These are phyloP conservation scores for Fusarium sp. DNA, from an alignment of 2,329 filamentous ascomycete species.

Conservation along the genomic window DNA sequence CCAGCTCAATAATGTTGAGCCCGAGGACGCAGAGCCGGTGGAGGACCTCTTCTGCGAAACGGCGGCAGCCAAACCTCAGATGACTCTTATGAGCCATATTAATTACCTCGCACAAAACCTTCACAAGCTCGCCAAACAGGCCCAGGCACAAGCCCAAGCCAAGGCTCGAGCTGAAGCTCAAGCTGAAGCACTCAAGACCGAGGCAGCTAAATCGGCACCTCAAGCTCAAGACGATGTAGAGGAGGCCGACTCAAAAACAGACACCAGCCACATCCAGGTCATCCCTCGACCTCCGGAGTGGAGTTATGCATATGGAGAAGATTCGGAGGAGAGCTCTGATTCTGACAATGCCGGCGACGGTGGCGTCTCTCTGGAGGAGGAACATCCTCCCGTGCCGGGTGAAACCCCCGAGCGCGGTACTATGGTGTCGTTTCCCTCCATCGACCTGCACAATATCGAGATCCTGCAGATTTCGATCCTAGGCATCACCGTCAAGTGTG, in stretches of 20 bases:
- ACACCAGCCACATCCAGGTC: slow-evolving; percentile 74
- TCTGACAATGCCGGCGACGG: slow-evolving; percentile 56
- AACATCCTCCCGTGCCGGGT: slow-evolving; percentile 31
- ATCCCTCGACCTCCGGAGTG: slow-evolving; percentile 85
- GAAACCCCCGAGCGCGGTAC: slow-evolving; percentile 72
- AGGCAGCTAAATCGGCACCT: slow-evolving; percentile 18
- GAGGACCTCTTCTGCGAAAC: slow-evolving; percentile 74
- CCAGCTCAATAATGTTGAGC: slow-evolving; percentile 72
- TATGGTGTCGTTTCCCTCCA: slow-evolving; percentile 80
- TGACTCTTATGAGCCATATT: slow-evolving; percentile 78
- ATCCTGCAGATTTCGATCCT: slow-evolving; percentile 76
- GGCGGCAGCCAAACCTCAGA: slow-evolving; percentile 65
- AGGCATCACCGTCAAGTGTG: slow-evolving; percentile 80
- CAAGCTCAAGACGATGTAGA: slow-evolving; percentile 5
- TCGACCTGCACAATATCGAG: slow-evolving; percentile 83
- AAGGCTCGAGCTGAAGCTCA: slow-evolving; percentile 47
- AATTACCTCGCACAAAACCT: slow-evolving; percentile 82
- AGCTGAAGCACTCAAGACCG: slow-evolving; percentile 30
- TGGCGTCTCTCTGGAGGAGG: slow-evolving; percentile 54
- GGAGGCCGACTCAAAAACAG: slow-evolving; percentile 26
- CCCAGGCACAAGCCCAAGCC: slow-evolving; percentile 57
- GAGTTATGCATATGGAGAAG: slow-evolving; percentile 60
- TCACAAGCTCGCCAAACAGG: slow-evolving; percentile 72
- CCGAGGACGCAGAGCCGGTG: slow-evolving; percentile 69
- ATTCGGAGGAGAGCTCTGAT: slow-evolving; percentile 61